Base-by-base conservation (phyloP, 257 asterid genomes). In the Jaltomata sinuosa region DNA sequence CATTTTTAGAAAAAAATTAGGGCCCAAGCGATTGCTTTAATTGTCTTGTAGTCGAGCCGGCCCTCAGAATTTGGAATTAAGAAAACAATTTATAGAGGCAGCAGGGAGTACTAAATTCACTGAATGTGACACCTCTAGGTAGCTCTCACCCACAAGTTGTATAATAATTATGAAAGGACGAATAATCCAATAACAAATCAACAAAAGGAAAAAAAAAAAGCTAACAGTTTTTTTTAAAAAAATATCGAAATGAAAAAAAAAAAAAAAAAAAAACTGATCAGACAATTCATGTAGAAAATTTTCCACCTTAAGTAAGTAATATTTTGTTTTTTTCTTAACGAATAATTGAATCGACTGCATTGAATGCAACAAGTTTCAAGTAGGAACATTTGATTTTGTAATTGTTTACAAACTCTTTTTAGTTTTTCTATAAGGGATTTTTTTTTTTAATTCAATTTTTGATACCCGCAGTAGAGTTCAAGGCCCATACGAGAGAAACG, bases 391-490 rank as follows among this genome's bases (percentile, higher is more conserved):
- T 57, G 8, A 4, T 22, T 57, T 57, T 57, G 29, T 55, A 55
- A n/a, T 21, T 0, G 22, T 2, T 55, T 55, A 55, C 6, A 3
- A 57, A 10, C 0, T 57, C 1, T 57, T 57, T 57, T 3, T 57
- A 5, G 0, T 38, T 4, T 5, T 38, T 0, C 6, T 38, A 4
- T 4, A 38, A 38, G 7, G 6, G 7, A 38, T 38, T 38, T 4
- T 38, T 38, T 32, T 32, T 32, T 3, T 32, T 3, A 1, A 32
- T 32, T 3, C 0, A 1, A 0, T 57, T 1, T 57, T 11, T 4
- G 0, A 57, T 22, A 57, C 11, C 0, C 10, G 1, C 0, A 1
- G 22, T 57, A 0, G 4, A 57, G 1, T 22, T 1, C 0, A 38
- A 8, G 7, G 7, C 27, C 10, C 7, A 4, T 57, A 9, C 2